Evolutionary conservation across 2,329 filamentous ascomycete genomes (phyloP), one percentile per base, ranked within the genome.

Genomic region (Mycosphaerella sp.): DNA sequence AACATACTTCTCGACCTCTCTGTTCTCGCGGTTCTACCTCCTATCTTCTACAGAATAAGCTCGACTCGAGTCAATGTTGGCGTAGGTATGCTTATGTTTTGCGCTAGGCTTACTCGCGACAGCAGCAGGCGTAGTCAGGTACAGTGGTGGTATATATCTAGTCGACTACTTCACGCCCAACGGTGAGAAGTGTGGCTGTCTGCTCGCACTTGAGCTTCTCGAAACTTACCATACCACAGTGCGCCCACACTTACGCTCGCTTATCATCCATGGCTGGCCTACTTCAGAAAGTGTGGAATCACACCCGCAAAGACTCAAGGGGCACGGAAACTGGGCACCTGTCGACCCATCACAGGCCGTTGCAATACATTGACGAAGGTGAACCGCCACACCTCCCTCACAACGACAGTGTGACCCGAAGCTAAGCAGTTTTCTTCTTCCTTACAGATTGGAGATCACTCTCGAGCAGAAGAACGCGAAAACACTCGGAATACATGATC

Each of bases 21-120:
- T n/a, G n/a, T n/a, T n/a, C n/a, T n/a, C n/a, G n/a, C n/a, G n/a
- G n/a, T n/a, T n/a, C n/a, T n/a, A n/a, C n/a, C n/a, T n/a, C n/a
- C n/a, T n/a, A n/a, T n/a, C n/a, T n/a, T n/a, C n/a, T n/a, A n/a
- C n/a, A n/a, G n/a, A n/a, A n/a, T n/a, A 18, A 45, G 44, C 14
- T 45, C 51, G 12, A 37, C 13, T 4, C 40, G 41, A n/a, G 46
- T 45, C 28, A 53, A 53, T 21, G 34, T 50, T 17, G 35, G 35
- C n/a, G n/a, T n/a, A 9, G 3, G 51, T 53, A 6, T 50, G 51
- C 42, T 34, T 53, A 21, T 21, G 25, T 8, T 50, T 53, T 28
- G 47, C 53, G 32, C 49, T 57, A 16, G 57, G 57, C 34, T 45
- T 59, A 18, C 52, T 59, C 36, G 57, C 54, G 32, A 59, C 49